Evolutionary conservation across 495 filamentous ascomycete genomes (phyloP).

Genomic region (Xeromyces bisporus): DNA sequence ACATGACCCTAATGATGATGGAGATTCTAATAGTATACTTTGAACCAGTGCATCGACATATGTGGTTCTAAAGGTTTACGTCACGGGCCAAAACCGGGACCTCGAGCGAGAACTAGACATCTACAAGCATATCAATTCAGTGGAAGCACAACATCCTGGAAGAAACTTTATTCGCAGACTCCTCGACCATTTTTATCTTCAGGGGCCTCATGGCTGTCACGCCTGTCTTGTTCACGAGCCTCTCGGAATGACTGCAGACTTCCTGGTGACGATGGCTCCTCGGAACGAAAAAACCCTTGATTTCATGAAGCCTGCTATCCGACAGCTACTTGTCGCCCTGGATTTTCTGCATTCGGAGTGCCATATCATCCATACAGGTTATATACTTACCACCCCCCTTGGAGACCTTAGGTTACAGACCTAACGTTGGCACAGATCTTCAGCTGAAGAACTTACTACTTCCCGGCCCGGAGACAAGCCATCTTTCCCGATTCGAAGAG

Average conservation of each 20-base stretch:
- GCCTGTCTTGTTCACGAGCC: conserved; percentile 17
- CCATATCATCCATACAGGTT: conserved; percentile 27
- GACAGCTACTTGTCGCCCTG: conserved; percentile 15
- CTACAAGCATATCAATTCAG: conserved; percentile 7
- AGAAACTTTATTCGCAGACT: conserved; percentile 8
- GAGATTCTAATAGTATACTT: neutral
- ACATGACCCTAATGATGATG: neutral
- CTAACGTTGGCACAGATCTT: conserved; percentile 8
- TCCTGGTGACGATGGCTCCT: conserved; percentile 2
- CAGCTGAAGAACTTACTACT: conserved; percentile 13
- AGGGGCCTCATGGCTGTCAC: conserved; percentile 13
- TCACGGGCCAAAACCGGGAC: conserved; percentile 4
- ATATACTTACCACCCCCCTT: neutral
- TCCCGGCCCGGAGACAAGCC: conserved; percentile 7
- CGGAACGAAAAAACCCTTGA: conserved; percentile 6
- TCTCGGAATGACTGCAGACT: conserved; percentile 5
- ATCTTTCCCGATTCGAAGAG: conserved; percentile 11
- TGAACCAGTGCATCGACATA: conserved; percentile 5
- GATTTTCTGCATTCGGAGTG: conserved; percentile 24
- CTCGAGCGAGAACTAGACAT: conserved; percentile 5
- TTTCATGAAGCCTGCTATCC: conserved; percentile 8
- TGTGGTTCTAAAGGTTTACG: conserved; percentile 10
- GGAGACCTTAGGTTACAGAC: conserved; percentile 8
- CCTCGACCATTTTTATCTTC: conserved; percentile 9
- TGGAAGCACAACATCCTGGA: conserved; percentile 6